Conservation (phyloP, 148 eudicot genomes). For the Arbutus unedo region DNA sequence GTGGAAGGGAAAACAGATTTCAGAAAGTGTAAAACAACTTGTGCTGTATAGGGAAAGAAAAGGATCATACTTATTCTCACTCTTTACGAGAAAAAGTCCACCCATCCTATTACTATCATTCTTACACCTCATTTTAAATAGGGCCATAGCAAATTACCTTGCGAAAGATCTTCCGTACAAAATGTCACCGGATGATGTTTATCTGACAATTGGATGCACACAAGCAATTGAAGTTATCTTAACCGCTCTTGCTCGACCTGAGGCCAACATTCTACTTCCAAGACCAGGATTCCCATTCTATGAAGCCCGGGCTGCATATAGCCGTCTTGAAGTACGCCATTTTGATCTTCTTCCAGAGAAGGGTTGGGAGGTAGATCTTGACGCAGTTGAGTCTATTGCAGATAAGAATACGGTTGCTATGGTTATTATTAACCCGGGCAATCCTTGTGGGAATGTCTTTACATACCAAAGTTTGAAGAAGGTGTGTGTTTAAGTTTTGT, state of each 20-base stretch:
- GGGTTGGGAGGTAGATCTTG: constrained; percentile 48
- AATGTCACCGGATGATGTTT: constrained; percentile 44
- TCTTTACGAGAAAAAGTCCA: background rate
- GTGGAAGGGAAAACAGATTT: background rate
- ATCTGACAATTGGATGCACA: constrained; percentile 37
- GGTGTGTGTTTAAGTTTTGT: constrained; percentile 23
- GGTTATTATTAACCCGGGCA: constrained; percentile 53
- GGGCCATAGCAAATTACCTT: constrained; percentile 46
- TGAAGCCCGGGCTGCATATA: constrained; percentile 39
- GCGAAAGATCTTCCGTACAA: constrained; percentile 47
- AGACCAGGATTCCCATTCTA: constrained; percentile 49
- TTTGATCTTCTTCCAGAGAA: constrained; percentile 52
- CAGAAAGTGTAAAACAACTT: background rate
- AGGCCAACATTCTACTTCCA: constrained; percentile 51
- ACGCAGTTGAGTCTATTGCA: constrained; percentile 38
- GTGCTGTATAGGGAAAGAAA: background rate
- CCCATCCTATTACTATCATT: background rate
- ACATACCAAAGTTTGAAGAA: constrained; percentile 39
- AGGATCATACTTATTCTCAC: background rate
- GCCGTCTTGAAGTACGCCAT: constrained; percentile 35
- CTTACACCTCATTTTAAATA: constrained; percentile 5
- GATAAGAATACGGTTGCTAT: constrained; percentile 55
- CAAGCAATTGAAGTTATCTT: constrained; percentile 45
- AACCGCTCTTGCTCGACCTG: constrained; percentile 37
- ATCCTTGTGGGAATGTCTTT: constrained; percentile 56